Conservation (phyloP, 2,329 filamentous ascomycete genomes). For the Colletotrichum neosansevieriae region DNA sequence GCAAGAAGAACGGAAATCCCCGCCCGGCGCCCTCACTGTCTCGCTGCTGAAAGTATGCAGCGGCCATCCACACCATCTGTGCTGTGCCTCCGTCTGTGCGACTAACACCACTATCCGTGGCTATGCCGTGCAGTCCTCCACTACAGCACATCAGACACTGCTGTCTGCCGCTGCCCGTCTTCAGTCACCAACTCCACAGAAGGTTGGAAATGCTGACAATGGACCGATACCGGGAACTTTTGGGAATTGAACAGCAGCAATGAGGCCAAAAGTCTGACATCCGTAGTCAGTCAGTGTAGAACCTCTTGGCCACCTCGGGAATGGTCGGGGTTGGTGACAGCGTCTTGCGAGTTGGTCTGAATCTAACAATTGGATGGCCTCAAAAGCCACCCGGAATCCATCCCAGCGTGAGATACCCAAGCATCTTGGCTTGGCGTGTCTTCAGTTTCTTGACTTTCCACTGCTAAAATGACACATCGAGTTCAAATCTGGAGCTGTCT, state of each 20-base stretch:
- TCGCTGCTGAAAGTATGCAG: not conserved
- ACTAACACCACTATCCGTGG: slow-evolving; percentile 13
- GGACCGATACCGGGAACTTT: not conserved
- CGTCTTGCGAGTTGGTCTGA: not conserved
- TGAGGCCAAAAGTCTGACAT: not conserved
- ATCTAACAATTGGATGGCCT: not conserved
- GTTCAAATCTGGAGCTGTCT: not conserved
- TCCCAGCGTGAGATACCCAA: not conserved
- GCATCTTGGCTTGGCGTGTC: slow-evolving; percentile 7
- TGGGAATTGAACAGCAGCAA: not conserved
- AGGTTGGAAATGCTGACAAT: not conserved
- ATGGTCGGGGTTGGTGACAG: not conserved
- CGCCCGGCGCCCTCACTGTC: not conserved
- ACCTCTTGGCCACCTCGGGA: not conserved
- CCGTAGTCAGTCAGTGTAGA: not conserved
- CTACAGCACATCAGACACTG: not conserved
- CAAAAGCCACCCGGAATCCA: not conserved
- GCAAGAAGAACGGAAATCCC: not conserved
- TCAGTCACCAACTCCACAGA: not conserved
- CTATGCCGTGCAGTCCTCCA: slow-evolving; percentile 8
- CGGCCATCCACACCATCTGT: slow-evolving; percentile 15
- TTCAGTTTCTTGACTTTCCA: not conserved
- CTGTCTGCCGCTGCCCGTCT: slow-evolving; percentile 17
- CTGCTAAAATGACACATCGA: not conserved
- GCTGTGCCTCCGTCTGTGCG: slow-evolving; percentile 25